A percentile compares a stretch with the other conserved stretches of the same genome.
Conservation (phyloP, 1,284 basidiomycete species). For the Heterobasidion occidentale region DNA sequence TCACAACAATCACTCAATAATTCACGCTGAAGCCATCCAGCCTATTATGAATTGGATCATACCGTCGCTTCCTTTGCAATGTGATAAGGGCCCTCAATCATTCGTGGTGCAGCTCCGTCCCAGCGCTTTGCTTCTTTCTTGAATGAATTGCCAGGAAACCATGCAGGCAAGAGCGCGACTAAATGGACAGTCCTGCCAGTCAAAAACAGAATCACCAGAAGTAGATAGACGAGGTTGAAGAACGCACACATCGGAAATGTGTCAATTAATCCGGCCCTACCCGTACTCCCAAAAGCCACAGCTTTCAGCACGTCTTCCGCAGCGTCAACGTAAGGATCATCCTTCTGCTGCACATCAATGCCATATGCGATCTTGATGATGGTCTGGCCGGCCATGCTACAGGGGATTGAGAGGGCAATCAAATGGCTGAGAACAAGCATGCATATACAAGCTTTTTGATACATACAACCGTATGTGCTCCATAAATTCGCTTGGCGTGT, state of each 20-base stretch:
- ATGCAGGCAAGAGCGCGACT: conserved; percentile 20
- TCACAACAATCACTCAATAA: not conserved
- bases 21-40: not conserved
- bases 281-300: conserved; percentile 18
- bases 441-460: no score
- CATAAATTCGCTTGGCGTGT: conserved; percentile 11
- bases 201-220: conserved; percentile 23
- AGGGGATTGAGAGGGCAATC: conserved; percentile 3
- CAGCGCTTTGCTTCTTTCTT: conserved; percentile 36
- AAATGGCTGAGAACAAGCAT: no score
- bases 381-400: conserved; percentile 20
- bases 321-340: conserved; percentile 20
- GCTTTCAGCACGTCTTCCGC: conserved; percentile 19
- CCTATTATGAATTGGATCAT: conserved; percentile 1
- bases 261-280: conserved; percentile 19
- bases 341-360: conserved; percentile 17
- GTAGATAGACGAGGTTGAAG: conserved; percentile 6
- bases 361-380: conserved; percentile 21
- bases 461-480: conserved; percentile 5
- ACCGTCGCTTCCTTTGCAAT: conserved; percentile 21
- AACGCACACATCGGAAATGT: conserved; percentile 19
- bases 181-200: no score
- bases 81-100: conserved; percentile 26
- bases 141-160: conserved; percentile 41
- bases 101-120: conserved; percentile 15